phyloP scores from a whole-genome alignment of 176 grass and related monocot genomes.

The Typha latifolia region DNA sequence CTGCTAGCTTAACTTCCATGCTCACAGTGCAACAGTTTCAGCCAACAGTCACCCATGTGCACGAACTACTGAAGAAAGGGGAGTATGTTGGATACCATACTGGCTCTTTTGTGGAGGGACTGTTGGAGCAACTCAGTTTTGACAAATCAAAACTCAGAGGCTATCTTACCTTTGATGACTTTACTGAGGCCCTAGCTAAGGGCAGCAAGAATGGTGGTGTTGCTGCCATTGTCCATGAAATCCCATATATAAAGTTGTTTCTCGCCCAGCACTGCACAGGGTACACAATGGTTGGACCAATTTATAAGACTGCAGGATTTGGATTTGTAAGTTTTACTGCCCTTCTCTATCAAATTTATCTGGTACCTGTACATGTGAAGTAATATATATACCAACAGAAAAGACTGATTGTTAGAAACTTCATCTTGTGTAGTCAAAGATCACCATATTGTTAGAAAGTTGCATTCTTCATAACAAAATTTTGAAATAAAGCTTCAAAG shows the following conservation, averaged over 20 bases:
- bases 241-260: slow-evolving; percentile 52
- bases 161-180: slow-evolving; percentile 21
- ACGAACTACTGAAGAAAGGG: slow-evolving; percentile 32
- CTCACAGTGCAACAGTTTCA: slow-evolving; percentile 39
- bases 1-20: slow-evolving; percentile 44
- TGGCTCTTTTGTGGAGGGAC: slow-evolving; percentile 28
- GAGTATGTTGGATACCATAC: slow-evolving; percentile 31
- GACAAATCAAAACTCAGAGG: slow-evolving; percentile 23
- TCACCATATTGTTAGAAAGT: too few relatives aligned
- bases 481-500: too few relatives aligned
- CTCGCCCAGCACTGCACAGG: slow-evolving; percentile 33
- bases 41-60: slow-evolving; percentile 28
- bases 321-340: slow-evolving; percentile 43
- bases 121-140: slow-evolving; percentile 37
- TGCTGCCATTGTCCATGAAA: slow-evolving; percentile 31
- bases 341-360: background rate
- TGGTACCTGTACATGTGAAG: too few relatives aligned
- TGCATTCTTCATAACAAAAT: too few relatives aligned
- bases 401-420: too few relatives aligned
- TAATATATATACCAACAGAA: too few relatives aligned
- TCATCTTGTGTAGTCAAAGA: too few relatives aligned
- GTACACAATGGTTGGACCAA: slow-evolving; percentile 47
- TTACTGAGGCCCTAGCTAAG: slow-evolving; percentile 26
- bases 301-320: slow-evolving; percentile 45
- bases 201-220: slow-evolving; percentile 56